These are phyloP conservation scores for Pleoardoris graminearum DNA, from an alignment of 2,329 filamentous ascomycete species.

Conservation along the genomic window DNA sequence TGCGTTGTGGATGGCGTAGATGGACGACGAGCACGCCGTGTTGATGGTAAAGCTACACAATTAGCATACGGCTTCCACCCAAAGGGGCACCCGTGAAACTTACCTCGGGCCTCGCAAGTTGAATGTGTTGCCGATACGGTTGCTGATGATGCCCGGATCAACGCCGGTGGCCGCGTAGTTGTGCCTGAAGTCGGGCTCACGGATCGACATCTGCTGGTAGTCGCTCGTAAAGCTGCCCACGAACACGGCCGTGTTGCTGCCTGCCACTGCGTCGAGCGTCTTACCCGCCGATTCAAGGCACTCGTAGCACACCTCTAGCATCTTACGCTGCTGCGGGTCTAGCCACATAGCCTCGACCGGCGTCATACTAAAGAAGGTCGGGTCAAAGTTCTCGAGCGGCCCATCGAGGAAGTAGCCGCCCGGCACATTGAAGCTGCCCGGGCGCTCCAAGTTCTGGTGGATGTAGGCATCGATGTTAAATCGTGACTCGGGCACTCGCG, in stretches of 20 bases:
- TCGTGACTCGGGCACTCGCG: background rate
- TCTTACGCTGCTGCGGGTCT: slow-evolving; percentile 26
- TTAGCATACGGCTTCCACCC: background rate
- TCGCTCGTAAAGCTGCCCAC: slow-evolving; percentile 8
- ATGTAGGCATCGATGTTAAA: background rate
- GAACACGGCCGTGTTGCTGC: slow-evolving; percentile 5
- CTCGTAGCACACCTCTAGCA: slow-evolving; percentile 22
- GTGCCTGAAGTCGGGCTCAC: slow-evolving; percentile 14
- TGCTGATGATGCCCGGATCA: slow-evolving; percentile 18
- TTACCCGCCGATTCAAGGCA: slow-evolving; percentile 31
- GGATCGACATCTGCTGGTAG: slow-evolving; percentile 16
- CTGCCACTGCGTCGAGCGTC: background rate
- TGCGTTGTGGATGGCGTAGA: slow-evolving; percentile 25
- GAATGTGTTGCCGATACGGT: slow-evolving; percentile 28
- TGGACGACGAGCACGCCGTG: slow-evolving; percentile 23
- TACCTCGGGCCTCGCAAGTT: slow-evolving; percentile 24
- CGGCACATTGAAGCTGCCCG: background rate
- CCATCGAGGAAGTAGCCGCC: slow-evolving; percentile 9
- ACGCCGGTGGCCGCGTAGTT: slow-evolving; percentile 16
- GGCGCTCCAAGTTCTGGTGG: background rate
- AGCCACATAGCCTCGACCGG: slow-evolving; percentile 17
- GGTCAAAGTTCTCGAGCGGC: slow-evolving; percentile 5
- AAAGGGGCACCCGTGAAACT: too few species aligned
- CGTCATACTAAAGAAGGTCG: slow-evolving; percentile 13
- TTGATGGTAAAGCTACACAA: slow-evolving; percentile 13